phyloP scores from a whole-genome alignment of 1,284 basidiomycete genomes.

The Afroboletus lepidellus region DNA sequence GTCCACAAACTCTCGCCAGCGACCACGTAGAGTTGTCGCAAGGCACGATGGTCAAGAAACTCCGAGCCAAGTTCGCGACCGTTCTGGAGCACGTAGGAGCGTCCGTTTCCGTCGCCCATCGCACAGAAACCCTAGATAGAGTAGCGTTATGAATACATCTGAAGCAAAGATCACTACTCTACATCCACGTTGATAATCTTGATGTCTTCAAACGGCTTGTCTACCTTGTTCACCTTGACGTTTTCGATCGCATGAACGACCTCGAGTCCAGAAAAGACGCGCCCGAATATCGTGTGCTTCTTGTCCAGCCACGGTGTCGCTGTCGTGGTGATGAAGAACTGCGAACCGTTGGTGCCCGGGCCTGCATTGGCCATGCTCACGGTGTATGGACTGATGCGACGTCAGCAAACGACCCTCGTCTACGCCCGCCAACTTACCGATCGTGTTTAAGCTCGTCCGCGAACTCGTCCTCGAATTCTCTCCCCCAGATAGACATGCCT shows the following conservation, averaged over 20 bases:
- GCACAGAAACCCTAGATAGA: constrained; percentile 37
- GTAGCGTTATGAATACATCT: constrained; percentile 37
- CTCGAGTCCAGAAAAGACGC: constrained; percentile 78
- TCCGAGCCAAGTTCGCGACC: constrained; percentile 22
- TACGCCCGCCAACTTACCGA: constrained; percentile 49
- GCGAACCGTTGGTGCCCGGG: constrained; percentile 89
- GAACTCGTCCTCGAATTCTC: constrained; percentile 96
- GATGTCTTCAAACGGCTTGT: constrained; percentile 89
- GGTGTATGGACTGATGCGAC: constrained; percentile 76
- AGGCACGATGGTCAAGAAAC: constrained; percentile 18
- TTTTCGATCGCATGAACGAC: constrained; percentile 86
- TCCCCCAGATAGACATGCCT: constrained; percentile 94
- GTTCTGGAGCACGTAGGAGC: constrained; percentile 18
- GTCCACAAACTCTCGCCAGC: constrained; percentile 32
- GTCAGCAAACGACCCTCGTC: constrained; percentile 9
- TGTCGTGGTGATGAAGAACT: constrained; percentile 98
- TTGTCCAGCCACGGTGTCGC: constrained; percentile 96
- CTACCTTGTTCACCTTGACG: constrained; percentile 75
- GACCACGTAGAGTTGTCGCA: constrained; percentile 20
- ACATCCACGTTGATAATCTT: constrained; percentile 80
- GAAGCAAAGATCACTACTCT: constrained; percentile 40
- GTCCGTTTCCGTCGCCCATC: constrained; percentile 28
- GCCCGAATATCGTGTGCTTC: constrained; percentile 94
- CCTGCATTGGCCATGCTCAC: constrained; percentile 99
- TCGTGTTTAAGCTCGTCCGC: constrained; percentile 87